Evolutionary conservation across 2,329 filamentous ascomycete genomes (phyloP).

Genomic region (Colletotrichum sublineola): DNA sequence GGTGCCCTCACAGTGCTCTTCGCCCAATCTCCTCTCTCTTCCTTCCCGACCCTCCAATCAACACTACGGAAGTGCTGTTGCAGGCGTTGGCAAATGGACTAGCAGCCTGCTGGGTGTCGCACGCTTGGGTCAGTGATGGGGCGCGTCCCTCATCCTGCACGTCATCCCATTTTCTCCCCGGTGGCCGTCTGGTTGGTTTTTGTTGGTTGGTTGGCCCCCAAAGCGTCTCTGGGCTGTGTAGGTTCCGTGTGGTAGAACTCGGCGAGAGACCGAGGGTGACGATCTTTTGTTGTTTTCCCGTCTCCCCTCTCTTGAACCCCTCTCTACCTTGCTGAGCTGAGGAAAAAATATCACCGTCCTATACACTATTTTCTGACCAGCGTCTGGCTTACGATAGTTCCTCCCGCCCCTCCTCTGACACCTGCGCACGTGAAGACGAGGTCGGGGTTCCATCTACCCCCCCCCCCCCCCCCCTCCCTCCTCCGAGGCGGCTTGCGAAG

Average conservation of each 20-base stretch:
- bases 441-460: background rate
- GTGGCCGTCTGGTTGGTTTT: background rate
- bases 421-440: background rate
- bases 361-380: background rate
- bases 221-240: background rate
- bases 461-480: background rate
- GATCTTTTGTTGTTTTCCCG: background rate
- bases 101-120: background rate
- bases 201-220: background rate
- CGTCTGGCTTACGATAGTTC: background rate
- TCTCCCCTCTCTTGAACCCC: background rate
- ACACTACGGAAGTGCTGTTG: background rate
- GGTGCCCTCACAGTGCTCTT: background rate
- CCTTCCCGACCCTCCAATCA: background rate
- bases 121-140: background rate
- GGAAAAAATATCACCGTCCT: background rate
- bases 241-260: no score
- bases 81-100: background rate
- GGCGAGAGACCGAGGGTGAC: background rate
- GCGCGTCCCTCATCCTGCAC: constrained; percentile 28
- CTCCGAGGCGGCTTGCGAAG: background rate
- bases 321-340: background rate
- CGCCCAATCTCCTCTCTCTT: background rate
- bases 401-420: constrained; percentile 1
- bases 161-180: constrained; percentile 30